Evolutionary conservation across 2,329 filamentous ascomycete genomes (phyloP).

Genomic region (Claviceps fusiformis): DNA sequence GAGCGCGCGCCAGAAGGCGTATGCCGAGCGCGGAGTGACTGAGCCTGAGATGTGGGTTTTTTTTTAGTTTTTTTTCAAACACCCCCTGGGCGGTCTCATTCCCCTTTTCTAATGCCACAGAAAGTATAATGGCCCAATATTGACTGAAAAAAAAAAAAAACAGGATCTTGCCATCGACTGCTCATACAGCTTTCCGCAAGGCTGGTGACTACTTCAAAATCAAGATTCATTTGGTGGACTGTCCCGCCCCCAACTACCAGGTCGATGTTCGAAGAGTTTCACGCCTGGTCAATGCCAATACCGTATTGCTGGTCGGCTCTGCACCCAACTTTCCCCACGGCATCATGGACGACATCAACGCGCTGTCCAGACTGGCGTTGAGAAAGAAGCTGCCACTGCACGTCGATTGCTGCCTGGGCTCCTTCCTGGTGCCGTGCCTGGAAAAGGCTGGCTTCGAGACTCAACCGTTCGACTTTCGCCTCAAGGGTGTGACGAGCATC

Average conservation of each 20-base stretch:
- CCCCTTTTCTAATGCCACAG: neutral
- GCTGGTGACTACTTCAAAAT: constrained; percentile 94
- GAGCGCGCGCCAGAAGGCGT: constrained; percentile 79
- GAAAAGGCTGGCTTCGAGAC: constrained; percentile 87
- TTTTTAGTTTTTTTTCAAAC: too few species aligned
- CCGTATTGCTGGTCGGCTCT: constrained; percentile 80
- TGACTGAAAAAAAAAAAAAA: neutral
- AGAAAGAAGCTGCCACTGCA: constrained; percentile 76
- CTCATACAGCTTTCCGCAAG: constrained; percentile 93
- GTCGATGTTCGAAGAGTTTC: constrained; percentile 67
- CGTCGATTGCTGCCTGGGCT: constrained; percentile 94
- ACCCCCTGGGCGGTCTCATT: too few species aligned
- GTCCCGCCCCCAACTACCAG: constrained; percentile 74
- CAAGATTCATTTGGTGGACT: constrained; percentile 78
- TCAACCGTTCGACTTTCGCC: constrained; percentile 81
- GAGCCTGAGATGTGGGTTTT: constrained; percentile 89
- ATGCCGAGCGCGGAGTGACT: constrained; percentile 69
- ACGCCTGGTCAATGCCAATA: constrained; percentile 87
- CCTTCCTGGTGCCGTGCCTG: constrained; percentile 86
- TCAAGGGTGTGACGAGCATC: constrained; percentile 89
- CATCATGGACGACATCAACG: constrained; percentile 88
- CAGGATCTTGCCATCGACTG: constrained; percentile 87
- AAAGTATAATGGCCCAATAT: neutral
- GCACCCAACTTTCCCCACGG: constrained; percentile 97
- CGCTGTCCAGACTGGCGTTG: constrained; percentile 69